These are phyloP conservation scores for Diaporthe citri DNA, from an alignment of 2,329 filamentous ascomycete genomes.

Conservation along the genomic window DNA sequence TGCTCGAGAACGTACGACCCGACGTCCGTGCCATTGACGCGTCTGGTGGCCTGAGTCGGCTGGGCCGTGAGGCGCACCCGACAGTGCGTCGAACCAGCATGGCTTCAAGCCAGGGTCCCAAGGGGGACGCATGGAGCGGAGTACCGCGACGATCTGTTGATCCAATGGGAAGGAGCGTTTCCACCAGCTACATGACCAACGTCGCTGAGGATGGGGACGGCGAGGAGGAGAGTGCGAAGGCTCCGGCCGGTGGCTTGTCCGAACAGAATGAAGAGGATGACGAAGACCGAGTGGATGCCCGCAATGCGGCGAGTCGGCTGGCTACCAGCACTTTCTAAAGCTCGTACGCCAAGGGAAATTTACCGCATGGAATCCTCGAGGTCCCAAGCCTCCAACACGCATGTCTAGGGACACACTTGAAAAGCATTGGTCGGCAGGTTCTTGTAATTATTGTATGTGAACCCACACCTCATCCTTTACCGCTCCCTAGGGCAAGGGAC, in stretches of 20 bases:
- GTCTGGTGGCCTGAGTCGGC: conserved; percentile 87
- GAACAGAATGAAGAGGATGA: conserved; percentile 84
- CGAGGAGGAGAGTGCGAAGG: conserved; percentile 54
- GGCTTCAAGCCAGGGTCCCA: conserved; percentile 91
- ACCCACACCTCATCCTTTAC: conserved; percentile 13
- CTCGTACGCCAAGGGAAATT: conserved; percentile 15
- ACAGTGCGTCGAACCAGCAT: conserved; percentile 79
- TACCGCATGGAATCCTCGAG: conserved; percentile 8
- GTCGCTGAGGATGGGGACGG: conserved; percentile 72
- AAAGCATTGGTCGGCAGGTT: conserved; percentile 33
- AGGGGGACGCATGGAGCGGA: conserved; percentile 98
- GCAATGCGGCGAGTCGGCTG: conserved; percentile 93
- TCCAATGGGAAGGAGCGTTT: conserved; percentile 81
- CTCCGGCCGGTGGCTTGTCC: conserved; percentile 59
- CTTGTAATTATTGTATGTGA: conserved; percentile 41
- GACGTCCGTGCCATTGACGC: conserved; percentile 94
- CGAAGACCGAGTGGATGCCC: conserved; percentile 93
- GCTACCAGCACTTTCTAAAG: conserved; percentile 92
- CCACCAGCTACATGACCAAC: conserved; percentile 76
- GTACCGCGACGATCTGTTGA: conserved; percentile 83
- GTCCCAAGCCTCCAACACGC: background rate
- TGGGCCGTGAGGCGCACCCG: conserved; percentile 91
- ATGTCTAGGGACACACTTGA: conserved; percentile 4
- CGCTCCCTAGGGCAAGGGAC: background rate
- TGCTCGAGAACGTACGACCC: conserved; percentile 91